Evolutionary conservation across 2,329 filamentous ascomycete species (phyloP), one percentile per base, ranked within the genome.

Genomic region (Zelopaecilomyces penicillatus): DNA sequence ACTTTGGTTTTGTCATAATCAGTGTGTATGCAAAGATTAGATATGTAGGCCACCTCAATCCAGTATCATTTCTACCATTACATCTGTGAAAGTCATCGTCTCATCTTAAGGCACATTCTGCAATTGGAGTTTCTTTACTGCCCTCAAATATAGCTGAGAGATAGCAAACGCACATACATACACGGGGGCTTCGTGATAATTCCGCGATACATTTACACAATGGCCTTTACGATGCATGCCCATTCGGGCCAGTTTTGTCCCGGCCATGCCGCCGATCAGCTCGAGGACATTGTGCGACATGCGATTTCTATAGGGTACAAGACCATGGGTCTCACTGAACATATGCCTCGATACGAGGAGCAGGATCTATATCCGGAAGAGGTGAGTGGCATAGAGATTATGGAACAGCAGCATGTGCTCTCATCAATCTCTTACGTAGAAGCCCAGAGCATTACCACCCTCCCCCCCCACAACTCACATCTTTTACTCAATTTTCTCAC

Each of bases 221-320:
- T 97, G 93, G 90, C 91, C 2, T 95, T 95, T 69, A 94, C 93
- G 4, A 94, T 97, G 73, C 93, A 98, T 67, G 95, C 88, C 60
- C 93, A 98, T 69, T 97, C 93, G 33, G 93, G 93, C 51, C 87
- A 98, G 64, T 98, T 98, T 71, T 98, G 93, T 70, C 83, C 83
- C 7, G 80, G 84, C 55, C 93, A 98, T 70, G 93, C 93, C 41
- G 81, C 84, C 60, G 81, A 95, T 62, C 76, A 80, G 19, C 77
- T 98, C 7, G 91, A 97, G 64, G 82, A 88, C 52, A 79, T 97
- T 40, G 72, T 97, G 55, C 77, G 82, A 58, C 77, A 82, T 9
- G 91, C 91, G 52, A 87, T 97, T 54, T 66, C 74, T 39, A 75
- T 84, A 49, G 83, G 85, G 37, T 93, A 94, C 76, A 79, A 81